Evolutionary conservation across 2,329 filamentous ascomycete species (phyloP).

Genomic region (Aspergillus sp.): DNA sequence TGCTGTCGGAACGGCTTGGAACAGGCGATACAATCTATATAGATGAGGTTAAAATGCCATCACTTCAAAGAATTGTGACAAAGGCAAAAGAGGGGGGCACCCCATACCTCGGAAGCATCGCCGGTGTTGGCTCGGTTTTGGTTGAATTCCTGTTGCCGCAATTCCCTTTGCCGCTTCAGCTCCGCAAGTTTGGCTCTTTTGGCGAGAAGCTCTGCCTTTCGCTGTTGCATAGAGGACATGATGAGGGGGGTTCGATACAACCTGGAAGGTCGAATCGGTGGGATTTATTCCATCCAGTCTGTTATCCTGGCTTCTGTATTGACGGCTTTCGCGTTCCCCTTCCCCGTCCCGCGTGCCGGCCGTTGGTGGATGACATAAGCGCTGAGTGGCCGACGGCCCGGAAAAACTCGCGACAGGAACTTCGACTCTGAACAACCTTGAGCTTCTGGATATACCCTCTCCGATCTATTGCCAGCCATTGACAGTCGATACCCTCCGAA

Average conservation of each 20-base stretch:
- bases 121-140: conserved; percentile 65
- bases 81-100: neutral
- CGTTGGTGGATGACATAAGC: conserved; percentile 35
- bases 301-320: too few species aligned
- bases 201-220: conserved; percentile 90
- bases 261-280: conserved; percentile 6
- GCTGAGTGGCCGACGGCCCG: conserved; percentile 26
- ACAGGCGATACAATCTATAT: conserved; percentile 63
- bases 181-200: conserved; percentile 97
- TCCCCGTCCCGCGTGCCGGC: conserved; percentile 10
- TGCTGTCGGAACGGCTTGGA: conserved; percentile 59
- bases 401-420: conserved; percentile 41
- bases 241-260: conserved; percentile 7
- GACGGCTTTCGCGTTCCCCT: neutral
- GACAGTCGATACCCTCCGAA: conserved; percentile 30
- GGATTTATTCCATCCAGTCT: neutral
- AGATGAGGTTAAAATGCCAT: conserved; percentile 9
- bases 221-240: conserved; percentile 54
- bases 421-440: conserved; percentile 27
- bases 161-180: conserved; percentile 85
- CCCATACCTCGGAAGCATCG: conserved; percentile 64
- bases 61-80: too few species aligned
- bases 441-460: conserved; percentile 15
- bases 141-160: conserved; percentile 71
- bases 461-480: conserved; percentile 30